Base-by-base conservation (phyloP, 2,329 filamentous ascomycete genomes). In the Fusarium torreyae region DNA sequence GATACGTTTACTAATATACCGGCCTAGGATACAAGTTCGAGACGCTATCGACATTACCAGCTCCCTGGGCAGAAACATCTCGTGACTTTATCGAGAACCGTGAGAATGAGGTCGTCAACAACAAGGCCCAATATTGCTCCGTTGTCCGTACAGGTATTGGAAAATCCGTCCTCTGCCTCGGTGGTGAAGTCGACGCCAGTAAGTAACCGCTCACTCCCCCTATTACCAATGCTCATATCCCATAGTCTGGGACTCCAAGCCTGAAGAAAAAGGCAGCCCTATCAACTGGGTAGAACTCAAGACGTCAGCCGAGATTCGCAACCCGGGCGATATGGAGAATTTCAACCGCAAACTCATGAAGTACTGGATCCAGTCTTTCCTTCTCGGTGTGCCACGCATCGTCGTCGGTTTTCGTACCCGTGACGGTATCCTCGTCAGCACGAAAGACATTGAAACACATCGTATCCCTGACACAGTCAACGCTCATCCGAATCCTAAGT, bases 241-340 rank as follows among this genome's bases (percentile, higher is more conserved):
- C 10, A 8, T 68, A 91, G 93, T 97, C 45, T 94, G 94, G 91
- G 94, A 97, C 76, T 87, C 86, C 58, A 97, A 96, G 76, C 93
- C 94, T 0, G 79, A 81, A 5, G 84, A 86, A 61, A 86, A 85
- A 53, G 88, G 87, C 49, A 85, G 85, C n/a, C 89, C 92, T 0
- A 91, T 94, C 69, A 93, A 95, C 74, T 99, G 94, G 92, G 91
- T 98, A 33, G 96, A 99, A 80, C 87, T 99, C 60, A 99, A 99
- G 78, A 99, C 96, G 1, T 89, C 89, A n/a, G 90, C 88, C 40
- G 89, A 92, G 69, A 90, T 95, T 50, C 84, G 85, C 52, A 87
- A 87, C 63, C 86, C 90, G 3, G 86, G 88, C 46, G 92, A 96
- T 74, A 85, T 89, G 75, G 80, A 91, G 20, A 91, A 89, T 67